These are phyloP conservation scores for Ascoidea rubescens DNA, from an alignment of 805 yeast genomes.

Conservation along the genomic window DNA sequence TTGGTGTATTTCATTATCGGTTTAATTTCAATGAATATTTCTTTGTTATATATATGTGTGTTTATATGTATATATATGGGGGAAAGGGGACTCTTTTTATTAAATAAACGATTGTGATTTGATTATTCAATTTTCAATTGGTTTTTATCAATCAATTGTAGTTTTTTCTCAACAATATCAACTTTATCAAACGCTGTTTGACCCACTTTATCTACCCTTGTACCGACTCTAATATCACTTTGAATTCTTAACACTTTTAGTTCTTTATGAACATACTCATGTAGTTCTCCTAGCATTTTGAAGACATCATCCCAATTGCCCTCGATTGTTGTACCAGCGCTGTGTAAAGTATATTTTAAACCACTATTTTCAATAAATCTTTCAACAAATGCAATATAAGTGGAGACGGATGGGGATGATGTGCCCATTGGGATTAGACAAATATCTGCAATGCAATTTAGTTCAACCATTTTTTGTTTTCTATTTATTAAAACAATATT, in stretches of 20 bases:
- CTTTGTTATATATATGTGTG: too few relatives aligned
- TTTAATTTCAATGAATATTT: neutral
- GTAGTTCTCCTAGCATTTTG: constrained; percentile 65
- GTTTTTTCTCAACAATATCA: constrained; percentile 18
- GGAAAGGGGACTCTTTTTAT: too few relatives aligned
- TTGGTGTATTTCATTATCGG: neutral
- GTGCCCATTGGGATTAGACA: constrained; percentile 86
- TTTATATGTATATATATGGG: too few relatives aligned
- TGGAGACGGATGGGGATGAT: constrained; percentile 62
- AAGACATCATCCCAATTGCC: constrained; percentile 91
- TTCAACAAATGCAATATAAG: constrained; percentile 64
- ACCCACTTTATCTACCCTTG: constrained; percentile 26
- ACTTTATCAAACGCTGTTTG: constrained; percentile 26
- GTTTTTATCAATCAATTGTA: neutral
- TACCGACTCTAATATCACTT: constrained; percentile 77
- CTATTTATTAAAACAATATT: too few relatives aligned
- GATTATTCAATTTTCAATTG: too few relatives aligned
- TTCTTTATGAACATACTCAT: constrained; percentile 51
- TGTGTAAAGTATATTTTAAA: constrained; percentile 58
- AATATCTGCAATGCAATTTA: constrained; percentile 73
- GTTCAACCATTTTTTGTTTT: constrained; percentile 18
- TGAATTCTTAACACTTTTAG: constrained; percentile 66
- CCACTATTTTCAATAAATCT: constrained; percentile 45
- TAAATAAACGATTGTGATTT: neutral
- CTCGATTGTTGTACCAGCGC: constrained; percentile 85